Evolutionary conservation across 169 alveolate species (phyloP).

Genomic region (Amoebophrya sp.): DNA sequence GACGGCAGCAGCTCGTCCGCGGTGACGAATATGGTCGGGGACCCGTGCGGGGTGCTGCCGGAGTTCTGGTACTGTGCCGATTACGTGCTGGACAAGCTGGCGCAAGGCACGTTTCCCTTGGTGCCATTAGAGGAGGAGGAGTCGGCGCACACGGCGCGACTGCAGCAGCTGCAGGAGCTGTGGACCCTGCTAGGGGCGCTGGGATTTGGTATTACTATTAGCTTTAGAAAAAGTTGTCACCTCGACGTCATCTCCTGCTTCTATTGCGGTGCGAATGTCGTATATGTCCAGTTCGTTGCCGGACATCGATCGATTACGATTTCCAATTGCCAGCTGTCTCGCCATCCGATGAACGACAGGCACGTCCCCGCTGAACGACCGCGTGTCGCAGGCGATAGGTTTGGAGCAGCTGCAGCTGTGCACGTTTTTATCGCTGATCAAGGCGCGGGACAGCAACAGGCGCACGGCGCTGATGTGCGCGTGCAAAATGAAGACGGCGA

Average conservation of each 20-base stretch:
- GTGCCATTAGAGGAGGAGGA: background rate
- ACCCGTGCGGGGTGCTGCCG: background rate
- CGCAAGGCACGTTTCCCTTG: background rate
- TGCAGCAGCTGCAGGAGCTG: background rate
- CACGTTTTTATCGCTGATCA: background rate
- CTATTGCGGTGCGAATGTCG: too few relatives aligned
- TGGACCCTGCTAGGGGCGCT: background rate
- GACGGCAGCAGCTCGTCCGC: too few relatives aligned
- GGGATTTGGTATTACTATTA: too few relatives aligned
- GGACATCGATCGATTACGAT: too few relatives aligned
- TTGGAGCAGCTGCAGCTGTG: background rate
- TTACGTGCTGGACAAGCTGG: background rate
- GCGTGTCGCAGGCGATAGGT: background rate
- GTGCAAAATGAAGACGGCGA: background rate
- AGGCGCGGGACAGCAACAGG: background rate
- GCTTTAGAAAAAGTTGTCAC: too few relatives aligned
- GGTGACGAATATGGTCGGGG: too few relatives aligned
- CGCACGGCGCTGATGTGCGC: background rate
- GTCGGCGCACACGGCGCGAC: background rate
- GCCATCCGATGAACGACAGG: too few relatives aligned
- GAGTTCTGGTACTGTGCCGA: background rate
- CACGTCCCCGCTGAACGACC: too few relatives aligned
- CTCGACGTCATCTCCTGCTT: too few relatives aligned
- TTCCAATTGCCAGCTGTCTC: too few relatives aligned
- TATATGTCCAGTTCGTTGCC: too few relatives aligned